Base-by-base conservation (phyloP, 1,139 yeast genomes). In the Geotrichum phurueaensis region DNA sequence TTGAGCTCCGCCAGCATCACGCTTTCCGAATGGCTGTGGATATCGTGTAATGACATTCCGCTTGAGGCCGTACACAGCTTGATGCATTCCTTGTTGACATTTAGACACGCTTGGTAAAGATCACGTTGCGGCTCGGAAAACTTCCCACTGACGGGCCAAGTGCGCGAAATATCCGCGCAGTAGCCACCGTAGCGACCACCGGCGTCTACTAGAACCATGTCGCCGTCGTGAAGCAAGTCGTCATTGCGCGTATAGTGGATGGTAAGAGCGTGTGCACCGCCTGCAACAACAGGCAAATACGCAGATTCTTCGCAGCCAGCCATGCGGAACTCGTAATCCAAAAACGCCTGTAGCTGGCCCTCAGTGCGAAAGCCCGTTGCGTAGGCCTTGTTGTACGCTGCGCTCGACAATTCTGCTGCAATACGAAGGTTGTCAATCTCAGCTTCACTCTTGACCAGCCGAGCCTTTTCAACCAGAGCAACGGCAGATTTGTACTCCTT, bases 121-220 rank as follows among this genome's bases (percentile, higher is more conserved):
- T 94, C 99, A 54, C 79, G 80, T 73, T 95, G 99, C 0, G 96
- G 84, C 3, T 77, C 83, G 0, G 87, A 75, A 72, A 94, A 95
- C 57, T 83, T 83, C 0, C 83, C 81, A 45, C 82, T 81, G 58
- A 86, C 87, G 12, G 99, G 99, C 98, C 99, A 95, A 0, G 98
- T 87, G 65, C 99, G 80, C 1, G 98, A 91, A 54, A 95, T 94
- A 73, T 95, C 99, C 0, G 98, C 86, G 70, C 96, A 87, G 73
- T 95, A 95, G 0, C 97, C 97, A 33, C 98, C 99, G 51, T 87
- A 75, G 62, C 89, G 82, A 5, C 98, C 99, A 0, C 96, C 96
- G 2, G 99, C 99, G 74, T 95, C 99, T 5, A 94, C 90, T 57
- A 94, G 82, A 7, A 92, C 97, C 78, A 91, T 75, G 64, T 94